These are phyloP conservation scores for Ballota nigra DNA, from an alignment of 257 asterid species.

Conservation along the genomic window DNA sequence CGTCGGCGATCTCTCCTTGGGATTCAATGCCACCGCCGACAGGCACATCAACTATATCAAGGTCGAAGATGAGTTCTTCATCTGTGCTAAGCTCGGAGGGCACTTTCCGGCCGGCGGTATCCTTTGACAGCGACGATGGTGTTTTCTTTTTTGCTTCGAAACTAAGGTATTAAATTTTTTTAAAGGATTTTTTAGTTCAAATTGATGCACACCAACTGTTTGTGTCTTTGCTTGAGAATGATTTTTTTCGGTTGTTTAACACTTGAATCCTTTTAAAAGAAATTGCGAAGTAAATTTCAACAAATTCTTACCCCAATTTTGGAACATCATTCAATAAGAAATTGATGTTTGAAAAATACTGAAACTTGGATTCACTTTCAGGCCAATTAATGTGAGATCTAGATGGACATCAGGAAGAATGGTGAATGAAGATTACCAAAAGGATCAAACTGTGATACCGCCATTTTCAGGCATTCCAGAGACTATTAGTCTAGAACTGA, in stretches of 20 bases:
- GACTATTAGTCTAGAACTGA: conserved; percentile 49
- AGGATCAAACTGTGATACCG: conserved; percentile 29
- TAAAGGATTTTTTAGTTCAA: not conserved
- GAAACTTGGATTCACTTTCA: conserved; percentile 22
- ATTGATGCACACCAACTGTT: not conserved
- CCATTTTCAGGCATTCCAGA: conserved; percentile 49
- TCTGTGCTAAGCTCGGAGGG: conserved; percentile 76
- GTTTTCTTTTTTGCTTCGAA: conserved; percentile 53
- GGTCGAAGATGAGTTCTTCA: conserved; percentile 67
- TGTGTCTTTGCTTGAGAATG: conserved; percentile 10
- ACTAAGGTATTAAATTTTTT: conserved; percentile 48
- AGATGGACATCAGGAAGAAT: conserved; percentile 41
- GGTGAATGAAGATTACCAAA: conserved; percentile 31
- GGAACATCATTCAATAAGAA: not conserved
- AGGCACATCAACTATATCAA: too few relatives aligned
- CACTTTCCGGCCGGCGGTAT: conserved; percentile 56
- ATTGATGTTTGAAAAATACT: not conserved
- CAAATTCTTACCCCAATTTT: not conserved
- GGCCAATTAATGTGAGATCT: conserved; percentile 62
- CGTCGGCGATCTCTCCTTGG: too few relatives aligned
- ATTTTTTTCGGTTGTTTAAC: not conserved
- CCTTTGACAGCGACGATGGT: conserved; percentile 36
- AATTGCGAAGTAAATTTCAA: not conserved
- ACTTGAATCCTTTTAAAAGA: not conserved
- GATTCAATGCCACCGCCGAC: too few relatives aligned